Evolutionary conservation across 176 grass and related monocot species (phyloP).

Genomic region (Neostapfia colusana): DNA sequence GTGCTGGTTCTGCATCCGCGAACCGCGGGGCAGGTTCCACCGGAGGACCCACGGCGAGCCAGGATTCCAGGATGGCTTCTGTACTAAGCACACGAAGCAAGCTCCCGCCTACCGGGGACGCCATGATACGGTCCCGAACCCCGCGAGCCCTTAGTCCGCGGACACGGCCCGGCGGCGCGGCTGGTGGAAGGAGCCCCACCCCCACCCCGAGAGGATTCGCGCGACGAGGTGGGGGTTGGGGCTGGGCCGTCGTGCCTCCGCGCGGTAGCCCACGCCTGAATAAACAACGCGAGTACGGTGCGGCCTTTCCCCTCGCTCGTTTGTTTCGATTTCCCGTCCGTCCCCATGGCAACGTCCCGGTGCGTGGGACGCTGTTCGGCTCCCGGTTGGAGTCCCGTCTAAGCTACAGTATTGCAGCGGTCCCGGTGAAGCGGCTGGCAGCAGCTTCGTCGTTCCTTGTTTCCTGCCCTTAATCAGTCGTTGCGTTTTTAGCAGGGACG

Average conservation of each 20-base stretch:
- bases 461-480: constrained; percentile 29
- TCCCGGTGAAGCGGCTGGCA: neutral
- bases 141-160: constrained; percentile 29
- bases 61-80: constrained; percentile 11
- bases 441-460: constrained; percentile 3
- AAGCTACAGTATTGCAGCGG: neutral
- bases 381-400: neutral
- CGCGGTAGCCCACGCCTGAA: constrained; percentile 4
- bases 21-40: neutral
- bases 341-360: constrained; percentile 17
- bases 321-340: constrained; percentile 25
- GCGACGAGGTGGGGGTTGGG: constrained; percentile 20
- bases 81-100: neutral
- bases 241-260: neutral
- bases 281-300: neutral
- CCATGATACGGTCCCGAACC: constrained; percentile 56
- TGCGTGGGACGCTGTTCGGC: neutral
- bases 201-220: neutral
- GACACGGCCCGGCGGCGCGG: constrained; percentile 24
- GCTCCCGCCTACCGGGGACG: neutral
- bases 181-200: too few species aligned
- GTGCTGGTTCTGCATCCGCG: constrained; percentile 29
- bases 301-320: neutral
- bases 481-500: neutral
- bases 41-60: neutral